A percentile compares a stretch with the other conserved stretches of the same genome.
Evolutionary conservation across 2,329 filamentous ascomycete genomes (phyloP).

Genomic region (Setomelanomma holmii): DNA sequence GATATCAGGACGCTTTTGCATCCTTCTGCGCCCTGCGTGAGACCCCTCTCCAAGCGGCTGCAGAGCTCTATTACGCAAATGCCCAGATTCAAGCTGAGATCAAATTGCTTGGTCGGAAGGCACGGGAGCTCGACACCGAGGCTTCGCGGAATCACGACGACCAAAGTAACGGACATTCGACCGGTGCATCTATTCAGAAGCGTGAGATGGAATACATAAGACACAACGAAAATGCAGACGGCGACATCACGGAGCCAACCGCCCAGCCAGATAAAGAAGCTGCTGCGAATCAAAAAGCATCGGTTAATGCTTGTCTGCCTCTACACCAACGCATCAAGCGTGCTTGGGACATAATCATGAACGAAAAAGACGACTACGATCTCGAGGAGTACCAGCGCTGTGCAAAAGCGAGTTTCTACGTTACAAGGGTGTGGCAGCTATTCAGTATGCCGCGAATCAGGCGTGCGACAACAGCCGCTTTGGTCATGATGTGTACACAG

Average conservation of each 20-base stretch:
- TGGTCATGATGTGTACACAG: constrained; percentile 3
- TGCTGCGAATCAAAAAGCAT: neutral
- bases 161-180: neutral
- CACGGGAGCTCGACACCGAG: neutral
- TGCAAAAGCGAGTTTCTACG: constrained; percentile 5
- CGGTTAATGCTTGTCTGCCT: neutral
- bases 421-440: constrained; percentile 1
- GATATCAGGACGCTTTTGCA: constrained; percentile 3
- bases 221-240: neutral
- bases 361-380: constrained; percentile 1
- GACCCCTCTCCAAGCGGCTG: constrained; percentile 2
- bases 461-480: neutral
- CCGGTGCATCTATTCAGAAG: neutral
- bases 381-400: constrained; percentile 2
- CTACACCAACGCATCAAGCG: neutral
- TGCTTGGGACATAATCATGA: neutral
- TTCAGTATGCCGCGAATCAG: constrained; percentile 4
- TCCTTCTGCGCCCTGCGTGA: constrained; percentile 1
- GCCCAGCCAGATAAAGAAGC: neutral
- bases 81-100: constrained; percentile 4
- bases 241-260: neutral
- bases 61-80: constrained; percentile 2
- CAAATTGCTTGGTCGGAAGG: neutral
- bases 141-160: neutral
- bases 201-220: neutral